Evolutionary conservation across 306 rosid species (phyloP).

Genomic region (Acacia crassicarpa): DNA sequence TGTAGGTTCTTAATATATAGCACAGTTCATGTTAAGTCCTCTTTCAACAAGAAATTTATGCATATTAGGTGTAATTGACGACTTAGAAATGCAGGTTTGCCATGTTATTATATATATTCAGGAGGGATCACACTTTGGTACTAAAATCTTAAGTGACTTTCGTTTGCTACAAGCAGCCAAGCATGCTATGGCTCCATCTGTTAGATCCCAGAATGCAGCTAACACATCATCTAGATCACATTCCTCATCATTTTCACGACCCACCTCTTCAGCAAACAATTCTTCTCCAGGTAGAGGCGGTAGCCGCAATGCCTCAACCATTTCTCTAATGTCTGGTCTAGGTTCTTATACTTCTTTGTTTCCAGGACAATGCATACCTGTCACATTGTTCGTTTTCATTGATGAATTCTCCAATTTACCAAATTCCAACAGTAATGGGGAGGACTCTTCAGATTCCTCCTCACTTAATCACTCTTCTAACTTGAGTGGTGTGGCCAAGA

Average conservation of each 20-base stretch:
- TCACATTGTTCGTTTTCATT: slow-evolving; percentile 70
- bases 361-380: slow-evolving; percentile 96
- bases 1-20: slow-evolving; percentile 4
- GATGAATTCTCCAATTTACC: slow-evolving; percentile 70
- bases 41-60: slow-evolving; percentile 3
- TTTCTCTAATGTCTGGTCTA: slow-evolving; percentile 85
- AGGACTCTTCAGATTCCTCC: slow-evolving; percentile 57
- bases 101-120: slow-evolving; percentile 77
- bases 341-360: slow-evolving; percentile 89
- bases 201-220: slow-evolving; percentile 50
- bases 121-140: slow-evolving; percentile 76
- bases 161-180: slow-evolving; percentile 83
- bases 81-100: slow-evolving; percentile 81
- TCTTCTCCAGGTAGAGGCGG: slow-evolving; percentile 73
- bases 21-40: slow-evolving; percentile 5
- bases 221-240: slow-evolving; percentile 51
- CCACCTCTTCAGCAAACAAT: slow-evolving; percentile 48
- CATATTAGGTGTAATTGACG: slow-evolving; percentile 24
- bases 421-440: slow-evolving; percentile 52
- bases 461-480: slow-evolving; percentile 56
- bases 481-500: slow-evolving; percentile 49
- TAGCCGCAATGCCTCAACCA: slow-evolving; percentile 59
- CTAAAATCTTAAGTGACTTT: slow-evolving; percentile 69
- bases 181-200: slow-evolving; percentile 75
- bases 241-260: slow-evolving; percentile 52